Evolutionary conservation across 257 asterid genomes (phyloP).

Genomic region (Prunella vulgaris): DNA sequence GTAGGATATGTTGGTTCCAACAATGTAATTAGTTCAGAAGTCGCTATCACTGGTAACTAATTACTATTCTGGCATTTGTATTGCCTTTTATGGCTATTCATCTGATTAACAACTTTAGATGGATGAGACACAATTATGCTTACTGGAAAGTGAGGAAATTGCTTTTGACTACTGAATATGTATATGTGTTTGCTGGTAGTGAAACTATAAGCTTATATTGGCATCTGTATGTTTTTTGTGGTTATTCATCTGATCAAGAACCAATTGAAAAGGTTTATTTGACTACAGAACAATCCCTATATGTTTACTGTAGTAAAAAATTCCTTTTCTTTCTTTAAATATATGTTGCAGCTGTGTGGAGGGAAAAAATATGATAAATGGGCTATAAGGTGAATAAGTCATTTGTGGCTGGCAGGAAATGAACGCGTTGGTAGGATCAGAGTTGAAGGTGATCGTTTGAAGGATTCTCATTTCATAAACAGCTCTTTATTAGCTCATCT

Average conservation of each 20-base stretch:
- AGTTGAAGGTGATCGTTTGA: constrained; percentile 91
- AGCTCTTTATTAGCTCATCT: constrained; percentile 73
- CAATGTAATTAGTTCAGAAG: constrained; percentile 87
- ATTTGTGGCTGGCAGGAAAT: constrained; percentile 58
- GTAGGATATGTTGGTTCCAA: constrained; percentile 98
- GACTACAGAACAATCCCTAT: too few species aligned
- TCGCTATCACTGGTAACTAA: constrained; percentile 85
- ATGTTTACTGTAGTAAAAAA: too few species aligned
- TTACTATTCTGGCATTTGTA: not conserved
- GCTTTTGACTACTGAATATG: not conserved
- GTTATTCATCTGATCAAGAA: not conserved
- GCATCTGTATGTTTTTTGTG: not conserved
- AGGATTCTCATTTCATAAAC: constrained; percentile 91
- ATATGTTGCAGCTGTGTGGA: constrained; percentile 48
- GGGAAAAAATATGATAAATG: constrained; percentile 64
- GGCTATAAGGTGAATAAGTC: too few species aligned
- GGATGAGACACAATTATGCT: constrained; percentile 7
- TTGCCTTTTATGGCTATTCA: too few species aligned
- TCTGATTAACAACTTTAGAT: not conserved
- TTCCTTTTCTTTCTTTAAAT: too few species aligned
- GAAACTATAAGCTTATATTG: constrained; percentile 6
- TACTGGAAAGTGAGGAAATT: not conserved
- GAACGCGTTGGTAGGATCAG: constrained; percentile 80
- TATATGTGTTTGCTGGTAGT: not conserved
- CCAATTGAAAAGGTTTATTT: not conserved